phyloP scores from a whole-genome alignment of 345 rosid species.

The Abelmoschus esculentus region DNA sequence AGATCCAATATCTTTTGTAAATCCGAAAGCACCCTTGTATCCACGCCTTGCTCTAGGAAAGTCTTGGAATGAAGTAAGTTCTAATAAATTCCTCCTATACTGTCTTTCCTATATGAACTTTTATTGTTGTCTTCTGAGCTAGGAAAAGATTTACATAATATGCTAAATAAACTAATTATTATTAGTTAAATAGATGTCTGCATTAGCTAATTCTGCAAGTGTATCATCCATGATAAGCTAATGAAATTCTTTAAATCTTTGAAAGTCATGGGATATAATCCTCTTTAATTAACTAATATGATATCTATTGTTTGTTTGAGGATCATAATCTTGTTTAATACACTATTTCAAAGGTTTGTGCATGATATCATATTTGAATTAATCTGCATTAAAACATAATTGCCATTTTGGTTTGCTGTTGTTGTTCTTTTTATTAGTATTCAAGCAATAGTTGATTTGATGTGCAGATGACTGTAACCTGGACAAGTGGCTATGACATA shows the following conservation, averaged over 20 bases:
- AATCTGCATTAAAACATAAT: not conserved
- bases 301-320: no score
- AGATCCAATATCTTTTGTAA: slow-evolving; percentile 44
- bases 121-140: not conserved
- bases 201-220: not conserved
- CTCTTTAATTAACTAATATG: not conserved
- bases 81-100: not conserved
- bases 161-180: not conserved
- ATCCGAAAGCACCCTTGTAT: slow-evolving; percentile 85
- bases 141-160: not conserved
- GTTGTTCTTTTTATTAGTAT: not conserved
- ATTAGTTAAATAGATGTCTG: not conserved
- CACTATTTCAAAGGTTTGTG: no score
- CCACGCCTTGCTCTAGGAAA: slow-evolving; percentile 92
- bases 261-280: not conserved
- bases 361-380: not conserved
- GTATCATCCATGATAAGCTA: not conserved
- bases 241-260: slow-evolving; percentile 1
- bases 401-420: slow-evolving; percentile 1
- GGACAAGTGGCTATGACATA: slow-evolving; percentile 92
- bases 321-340: no score
- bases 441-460: slow-evolving; percentile 12
- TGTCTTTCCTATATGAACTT: not conserved
- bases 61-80: slow-evolving; percentile 83
- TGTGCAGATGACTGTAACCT: slow-evolving; percentile 78